Conservation (phyloP, 2,329 filamentous ascomycete species). For the Fusarium drepaniforme region DNA sequence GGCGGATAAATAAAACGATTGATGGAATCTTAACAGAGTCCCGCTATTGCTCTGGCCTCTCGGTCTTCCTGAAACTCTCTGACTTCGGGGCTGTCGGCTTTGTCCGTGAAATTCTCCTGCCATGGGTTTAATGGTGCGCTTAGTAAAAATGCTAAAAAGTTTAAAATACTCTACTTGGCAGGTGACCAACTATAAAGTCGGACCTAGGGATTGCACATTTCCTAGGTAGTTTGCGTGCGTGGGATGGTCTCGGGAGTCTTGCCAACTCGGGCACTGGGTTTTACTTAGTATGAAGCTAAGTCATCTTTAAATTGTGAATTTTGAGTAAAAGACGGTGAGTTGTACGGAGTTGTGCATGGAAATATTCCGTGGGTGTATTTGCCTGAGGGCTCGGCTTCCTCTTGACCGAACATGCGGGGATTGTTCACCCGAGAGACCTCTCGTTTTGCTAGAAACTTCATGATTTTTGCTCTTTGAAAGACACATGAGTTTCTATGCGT, state of each 20-base stretch:
- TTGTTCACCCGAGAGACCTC: not conserved
- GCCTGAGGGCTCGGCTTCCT: not conserved
- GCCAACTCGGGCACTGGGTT: not conserved
- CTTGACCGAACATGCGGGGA: not conserved
- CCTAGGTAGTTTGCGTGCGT: not conserved
- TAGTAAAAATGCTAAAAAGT: not conserved
- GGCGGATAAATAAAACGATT: conserved; percentile 13
- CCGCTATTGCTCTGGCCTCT: not conserved
- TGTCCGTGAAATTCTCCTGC: not conserved
- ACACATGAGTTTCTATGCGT: not conserved
- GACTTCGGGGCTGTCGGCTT: not conserved
- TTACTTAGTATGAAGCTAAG: not conserved
- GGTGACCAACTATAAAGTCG: not conserved
- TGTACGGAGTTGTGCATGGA: not conserved
- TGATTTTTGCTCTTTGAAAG: not conserved
- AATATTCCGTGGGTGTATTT: not conserved
- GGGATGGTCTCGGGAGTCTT: not conserved
- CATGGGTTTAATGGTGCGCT: not conserved
- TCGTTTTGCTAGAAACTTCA: not conserved
- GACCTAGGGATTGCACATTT: not conserved
- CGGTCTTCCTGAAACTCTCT: not conserved
- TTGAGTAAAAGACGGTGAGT: not conserved
- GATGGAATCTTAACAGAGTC: conserved; percentile 14
- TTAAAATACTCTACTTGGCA: not conserved
- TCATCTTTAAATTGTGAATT: not conserved